Conservation (phyloP, 371 early-diverging fungal species). For the Choanephora cucurbitarum region DNA sequence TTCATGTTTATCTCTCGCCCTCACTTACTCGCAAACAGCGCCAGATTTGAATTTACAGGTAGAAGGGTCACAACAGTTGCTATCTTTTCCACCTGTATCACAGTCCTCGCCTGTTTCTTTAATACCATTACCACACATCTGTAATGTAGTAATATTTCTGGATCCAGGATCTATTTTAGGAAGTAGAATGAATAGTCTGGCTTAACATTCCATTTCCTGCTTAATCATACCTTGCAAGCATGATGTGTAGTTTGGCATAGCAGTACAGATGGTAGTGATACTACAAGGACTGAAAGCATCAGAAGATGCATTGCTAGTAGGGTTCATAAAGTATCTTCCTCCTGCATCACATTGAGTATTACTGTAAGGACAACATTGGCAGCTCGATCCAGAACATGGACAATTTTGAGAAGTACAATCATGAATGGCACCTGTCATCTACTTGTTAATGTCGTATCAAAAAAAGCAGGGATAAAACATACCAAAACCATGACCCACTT, state of each 20-base stretch:
- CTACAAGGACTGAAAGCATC: slow-evolving; percentile 84
- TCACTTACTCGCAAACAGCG: slow-evolving; percentile 75
- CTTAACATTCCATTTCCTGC: too few relatives aligned
- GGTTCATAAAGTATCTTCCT: slow-evolving; percentile 85
- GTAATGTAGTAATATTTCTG: slow-evolving; percentile 42
- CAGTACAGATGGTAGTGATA: slow-evolving; percentile 68
- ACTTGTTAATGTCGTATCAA: background rate
- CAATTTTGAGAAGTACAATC: slow-evolving; percentile 70
- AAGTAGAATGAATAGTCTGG: too few relatives aligned
- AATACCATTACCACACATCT: slow-evolving; percentile 95
- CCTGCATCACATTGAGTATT: slow-evolving; percentile 76
- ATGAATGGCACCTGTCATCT: slow-evolving; percentile 58
- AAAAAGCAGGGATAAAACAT: background rate
- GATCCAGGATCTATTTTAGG: slow-evolving; percentile 57
- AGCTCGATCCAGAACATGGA: slow-evolving; percentile 52
- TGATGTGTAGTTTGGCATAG: slow-evolving; percentile 45
- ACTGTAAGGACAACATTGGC: slow-evolving; percentile 77
- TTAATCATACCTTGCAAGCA: slow-evolving; percentile 59
- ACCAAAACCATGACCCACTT: slow-evolving; percentile 92
- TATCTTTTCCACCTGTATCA: slow-evolving; percentile 82
- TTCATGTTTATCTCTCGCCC: background rate
- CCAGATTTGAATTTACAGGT: slow-evolving; percentile 83
- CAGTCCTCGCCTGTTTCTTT: slow-evolving; percentile 91
- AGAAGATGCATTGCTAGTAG: slow-evolving; percentile 74
- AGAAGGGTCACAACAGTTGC: slow-evolving; percentile 78